Conservation (phyloP, 228 moss, liverwort and hornwort species). For the Sphagnum magellanicum region DNA sequence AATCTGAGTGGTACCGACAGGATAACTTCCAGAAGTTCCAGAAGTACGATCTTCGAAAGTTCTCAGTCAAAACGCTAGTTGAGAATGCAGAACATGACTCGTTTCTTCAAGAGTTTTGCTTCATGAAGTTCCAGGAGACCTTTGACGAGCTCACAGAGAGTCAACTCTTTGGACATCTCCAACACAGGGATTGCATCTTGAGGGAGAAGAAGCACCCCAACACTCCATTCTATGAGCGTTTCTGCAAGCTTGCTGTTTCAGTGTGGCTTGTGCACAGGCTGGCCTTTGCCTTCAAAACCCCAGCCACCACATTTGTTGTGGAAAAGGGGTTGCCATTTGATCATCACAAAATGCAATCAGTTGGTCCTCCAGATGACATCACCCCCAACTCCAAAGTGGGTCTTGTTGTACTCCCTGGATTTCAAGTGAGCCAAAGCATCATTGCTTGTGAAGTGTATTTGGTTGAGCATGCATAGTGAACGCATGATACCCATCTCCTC, state of each 20-base stretch:
- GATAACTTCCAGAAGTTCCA: constrained; percentile 10
- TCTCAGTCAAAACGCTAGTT: constrained; percentile 4
- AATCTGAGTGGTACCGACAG: background rate
- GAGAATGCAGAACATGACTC: background rate
- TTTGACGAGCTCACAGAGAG: background rate
- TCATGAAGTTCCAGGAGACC: constrained; percentile 1
- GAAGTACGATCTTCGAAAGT: constrained; percentile 16
- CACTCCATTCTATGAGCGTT: constrained; percentile 12
- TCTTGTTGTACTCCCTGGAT: constrained; percentile 15
- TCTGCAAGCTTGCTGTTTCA: constrained; percentile 21
- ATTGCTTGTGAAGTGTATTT: constrained; percentile 8
- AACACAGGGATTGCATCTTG: background rate
- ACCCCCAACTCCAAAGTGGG: constrained; percentile 5
- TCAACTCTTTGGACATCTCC: background rate
- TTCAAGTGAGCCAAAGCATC: constrained; percentile 11
- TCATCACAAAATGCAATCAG: constrained; percentile 9
- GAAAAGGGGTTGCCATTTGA: constrained; percentile 1
- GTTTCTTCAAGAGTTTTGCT: constrained; percentile 12
- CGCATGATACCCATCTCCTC: no score
- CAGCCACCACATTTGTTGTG: background rate
- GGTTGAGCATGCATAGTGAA: no score
- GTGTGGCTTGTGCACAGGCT: constrained; percentile 21
- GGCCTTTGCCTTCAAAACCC: constrained; percentile 11
- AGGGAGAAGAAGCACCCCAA: background rate
- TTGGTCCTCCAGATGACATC: constrained; percentile 14